Evolutionary conservation across 2,329 filamentous ascomycete species (phyloP), one percentile per base, ranked within the genome.

Genomic region (Colletotrichum sidae): DNA sequence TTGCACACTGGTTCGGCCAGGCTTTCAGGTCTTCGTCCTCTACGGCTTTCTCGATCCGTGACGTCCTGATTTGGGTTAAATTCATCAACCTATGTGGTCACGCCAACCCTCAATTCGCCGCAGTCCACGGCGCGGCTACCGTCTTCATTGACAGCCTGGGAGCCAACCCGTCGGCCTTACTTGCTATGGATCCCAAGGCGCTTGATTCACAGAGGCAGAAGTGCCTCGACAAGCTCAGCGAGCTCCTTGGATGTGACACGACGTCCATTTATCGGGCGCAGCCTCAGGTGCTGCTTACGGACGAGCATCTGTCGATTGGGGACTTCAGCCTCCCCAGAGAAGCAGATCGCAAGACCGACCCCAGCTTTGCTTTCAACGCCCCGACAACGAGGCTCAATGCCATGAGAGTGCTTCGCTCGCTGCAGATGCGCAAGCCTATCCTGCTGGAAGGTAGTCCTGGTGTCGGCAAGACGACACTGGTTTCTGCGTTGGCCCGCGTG

Each of bases 381-480:
- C 93, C 93, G 1, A 99, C 96, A 0, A 98, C 96, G 1, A 90
- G 91, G 65, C 84, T 90, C 54, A 99, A 99, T 74, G 91, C 92
- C 1, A 95, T 98, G 88, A 88, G 96, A 74, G 91, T 99, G 38
- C 87, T 96, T 60, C 90, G 96, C 68, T 96, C 95, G 12, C 82
- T 99, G 67, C 94, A 97, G 72, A 88, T 97, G 59, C 85, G 88
- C 56, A 97, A 97, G 74, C 95, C 96, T 3, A 95, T 99, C 58
- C 84, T 99, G 7, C 86, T 99, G 3, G 96, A 99, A 80, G 96
- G 96, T 41, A 97, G 92, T 71, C 96, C 96, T n/a, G 96, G 96
- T 75, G 96, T 99, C 25, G 96, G 96, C 60, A 99, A 99, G 81
- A 99, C 96, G 0, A 97, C 95, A 2, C 84, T 99, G 12, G 89